A percentile compares a stretch with the other conserved stretches of the same genome.
Evolutionary conservation across 495 filamentous ascomycete species (phyloP).

Genomic region (Hyaloscypha bicolor): DNA sequence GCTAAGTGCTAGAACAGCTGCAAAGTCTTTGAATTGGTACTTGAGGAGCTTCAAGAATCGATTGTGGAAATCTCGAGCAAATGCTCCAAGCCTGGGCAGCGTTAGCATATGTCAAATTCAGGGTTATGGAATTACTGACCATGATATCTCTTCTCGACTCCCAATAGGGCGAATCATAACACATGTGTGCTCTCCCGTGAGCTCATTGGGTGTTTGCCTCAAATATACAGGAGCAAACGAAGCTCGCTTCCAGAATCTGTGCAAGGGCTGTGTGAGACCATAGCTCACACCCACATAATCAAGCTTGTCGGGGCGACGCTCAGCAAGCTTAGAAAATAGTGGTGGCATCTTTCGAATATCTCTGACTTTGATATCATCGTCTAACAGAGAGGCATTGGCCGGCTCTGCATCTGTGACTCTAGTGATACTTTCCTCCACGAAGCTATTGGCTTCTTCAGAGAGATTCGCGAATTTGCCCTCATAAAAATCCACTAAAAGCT

Average conservation of each 20-base stretch:
- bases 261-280: slow-evolving; percentile 83
- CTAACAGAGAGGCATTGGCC: slow-evolving; percentile 72
- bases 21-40: slow-evolving; percentile 89
- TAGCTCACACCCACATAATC: slow-evolving; percentile 97
- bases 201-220: slow-evolving; percentile 91
- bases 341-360: slow-evolving; percentile 92
- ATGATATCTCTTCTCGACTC: slow-evolving; percentile 65
- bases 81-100: slow-evolving; percentile 64
- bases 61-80: slow-evolving; percentile 87
- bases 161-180: slow-evolving; percentile 89
- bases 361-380: slow-evolving; percentile 86
- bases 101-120: neutral
- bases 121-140: slow-evolving; percentile 42
- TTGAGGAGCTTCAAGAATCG: slow-evolving; percentile 86
- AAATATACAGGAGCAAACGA: slow-evolving; percentile 91
- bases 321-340: slow-evolving; percentile 84
- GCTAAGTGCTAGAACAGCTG: slow-evolving; percentile 76
- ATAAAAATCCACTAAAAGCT: slow-evolving; percentile 88
- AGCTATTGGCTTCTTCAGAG: slow-evolving; percentile 56
- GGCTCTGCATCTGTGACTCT: slow-evolving; percentile 86
- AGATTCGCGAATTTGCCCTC: slow-evolving; percentile 90
- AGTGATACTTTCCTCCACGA: slow-evolving; percentile 64
- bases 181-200: slow-evolving; percentile 96
- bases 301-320: slow-evolving; percentile 76
- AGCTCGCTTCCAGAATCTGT: slow-evolving; percentile 94